phyloP scores from a whole-genome alignment of 140 eudicot species.

The Ambrosia hybrid region DNA sequence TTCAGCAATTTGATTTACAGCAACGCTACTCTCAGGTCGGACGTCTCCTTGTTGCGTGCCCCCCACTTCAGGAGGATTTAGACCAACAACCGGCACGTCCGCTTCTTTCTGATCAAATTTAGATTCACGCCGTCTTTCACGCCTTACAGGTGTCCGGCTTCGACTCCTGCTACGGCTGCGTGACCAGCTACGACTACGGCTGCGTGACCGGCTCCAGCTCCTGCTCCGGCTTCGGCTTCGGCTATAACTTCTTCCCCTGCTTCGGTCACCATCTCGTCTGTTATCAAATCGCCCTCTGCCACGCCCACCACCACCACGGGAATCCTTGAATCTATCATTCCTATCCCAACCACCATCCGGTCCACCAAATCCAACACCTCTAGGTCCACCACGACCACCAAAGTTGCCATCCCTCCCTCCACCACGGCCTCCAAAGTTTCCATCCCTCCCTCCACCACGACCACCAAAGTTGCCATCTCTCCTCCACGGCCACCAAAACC shows the following conservation, averaged over 20 bases:
- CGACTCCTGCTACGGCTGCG: conserved; percentile 1
- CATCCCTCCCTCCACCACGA: conserved; percentile 46
- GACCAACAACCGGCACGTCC: too few relatives aligned
- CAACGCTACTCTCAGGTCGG: too few relatives aligned
- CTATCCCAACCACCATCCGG: conserved; percentile 51
- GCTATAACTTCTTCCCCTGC: conserved; percentile 7
- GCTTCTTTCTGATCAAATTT: too few relatives aligned
- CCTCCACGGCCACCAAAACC: conserved; percentile 45
- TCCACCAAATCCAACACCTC: conserved; percentile 59
- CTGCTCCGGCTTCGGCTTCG: background rate
- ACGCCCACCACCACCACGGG: conserved; percentile 53
- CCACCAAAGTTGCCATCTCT: conserved; percentile 60
- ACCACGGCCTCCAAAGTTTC: conserved; percentile 64
- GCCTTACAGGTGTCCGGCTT: background rate
- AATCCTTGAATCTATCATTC: conserved; percentile 64
- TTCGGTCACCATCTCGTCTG: conserved; percentile 1
- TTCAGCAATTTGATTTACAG: too few relatives aligned
- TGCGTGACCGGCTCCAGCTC: background rate
- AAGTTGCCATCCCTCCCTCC: conserved; percentile 48
- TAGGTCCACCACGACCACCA: conserved; percentile 37
- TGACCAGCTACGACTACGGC: conserved; percentile 1
- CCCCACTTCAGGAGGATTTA: too few relatives aligned
- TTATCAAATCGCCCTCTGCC: conserved; percentile 35
- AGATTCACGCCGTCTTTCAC: background rate
- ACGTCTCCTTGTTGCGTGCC: too few relatives aligned